Base-by-base conservation (phyloP, 805 yeast species). In the Tetrapisispora pingtungensis region DNA sequence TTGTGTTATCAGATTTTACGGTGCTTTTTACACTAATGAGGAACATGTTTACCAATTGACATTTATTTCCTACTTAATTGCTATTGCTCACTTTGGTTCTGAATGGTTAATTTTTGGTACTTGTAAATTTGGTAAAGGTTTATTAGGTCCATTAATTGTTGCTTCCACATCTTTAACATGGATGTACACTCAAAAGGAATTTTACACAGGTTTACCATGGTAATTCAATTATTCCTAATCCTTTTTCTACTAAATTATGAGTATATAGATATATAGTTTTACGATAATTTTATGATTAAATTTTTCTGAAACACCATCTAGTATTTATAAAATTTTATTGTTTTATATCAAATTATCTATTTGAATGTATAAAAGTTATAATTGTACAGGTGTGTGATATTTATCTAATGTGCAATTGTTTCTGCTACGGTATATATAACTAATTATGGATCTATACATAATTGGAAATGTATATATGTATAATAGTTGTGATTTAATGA, bases 121-220 rank as follows among this genome's bases (percentile, higher is more conserved):
- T 24, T 84, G 93, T 55, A 81, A 77, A 62, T 73, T 87, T 26
- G 96, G 93, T 46, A 83, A 81, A 53, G 97, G 97, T 2, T 75
- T 93, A 46, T 68, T 78, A 41, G 97, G 97, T 3, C 98, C 98
- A 10, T 72, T 88, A 55, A 62, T 90, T 40, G 95, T 90, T 39
- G 75, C 93, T 4, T 72, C 85, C 10, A 68, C 80, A 28, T 75
- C 83, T n/a, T 71, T 84, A 48, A 57, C 70, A 14, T 89, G 97
- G 97, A 86, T 89, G 95, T 65, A 73, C 50, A 54, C 59, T 7
- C 90, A 84, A 61, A 79, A 75, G 58, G 81, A 75, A 47, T 81
- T 67, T 59, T 88, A 86, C 52, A 64, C 67, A n/a, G 68, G 67
- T 35, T 49, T 45, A 14, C 41, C 52, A 19, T 59, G 59, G 59